Evolutionary conservation across 169 alveolate genomes (phyloP).

Genomic region (Cryptosporidium canis): DNA sequence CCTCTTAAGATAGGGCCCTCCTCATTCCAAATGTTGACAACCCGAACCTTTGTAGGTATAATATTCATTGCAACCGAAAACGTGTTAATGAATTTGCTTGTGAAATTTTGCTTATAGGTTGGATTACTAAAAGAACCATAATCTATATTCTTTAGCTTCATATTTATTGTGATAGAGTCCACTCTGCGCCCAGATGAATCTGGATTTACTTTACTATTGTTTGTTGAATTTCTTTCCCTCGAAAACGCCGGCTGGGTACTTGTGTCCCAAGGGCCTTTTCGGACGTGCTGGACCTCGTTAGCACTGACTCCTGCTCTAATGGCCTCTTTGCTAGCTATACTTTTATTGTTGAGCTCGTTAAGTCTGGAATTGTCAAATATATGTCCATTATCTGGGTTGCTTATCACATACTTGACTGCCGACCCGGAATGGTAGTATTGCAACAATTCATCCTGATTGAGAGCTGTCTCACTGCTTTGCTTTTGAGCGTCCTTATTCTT

Average conservation of each 20-base stretch:
- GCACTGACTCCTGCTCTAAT: background rate
- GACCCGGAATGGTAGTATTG: background rate
- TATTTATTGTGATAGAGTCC: conserved; percentile 15
- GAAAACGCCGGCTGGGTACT: background rate
- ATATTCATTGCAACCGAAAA: conserved; percentile 10
- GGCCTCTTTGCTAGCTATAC: background rate
- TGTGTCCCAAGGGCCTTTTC: background rate
- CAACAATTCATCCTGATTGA: background rate
- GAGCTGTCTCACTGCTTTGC: background rate
- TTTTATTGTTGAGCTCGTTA: background rate
- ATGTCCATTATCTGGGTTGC: background rate
- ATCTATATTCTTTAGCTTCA: background rate
- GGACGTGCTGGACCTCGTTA: background rate
- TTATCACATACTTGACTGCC: background rate
- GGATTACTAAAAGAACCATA: background rate
- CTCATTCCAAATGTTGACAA: conserved; percentile 12
- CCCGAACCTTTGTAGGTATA: background rate
- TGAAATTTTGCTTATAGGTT: background rate
- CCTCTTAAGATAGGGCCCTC: conserved; percentile 8
- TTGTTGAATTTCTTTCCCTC: background rate
- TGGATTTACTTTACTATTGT: background rate
- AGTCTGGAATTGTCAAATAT: background rate
- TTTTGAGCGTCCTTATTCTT: background rate
- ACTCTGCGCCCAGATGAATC: background rate
- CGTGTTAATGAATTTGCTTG: background rate